Evolutionary conservation across 2,329 filamentous ascomycete species (phyloP).

Genomic region (Aspergillus proliferans): DNA sequence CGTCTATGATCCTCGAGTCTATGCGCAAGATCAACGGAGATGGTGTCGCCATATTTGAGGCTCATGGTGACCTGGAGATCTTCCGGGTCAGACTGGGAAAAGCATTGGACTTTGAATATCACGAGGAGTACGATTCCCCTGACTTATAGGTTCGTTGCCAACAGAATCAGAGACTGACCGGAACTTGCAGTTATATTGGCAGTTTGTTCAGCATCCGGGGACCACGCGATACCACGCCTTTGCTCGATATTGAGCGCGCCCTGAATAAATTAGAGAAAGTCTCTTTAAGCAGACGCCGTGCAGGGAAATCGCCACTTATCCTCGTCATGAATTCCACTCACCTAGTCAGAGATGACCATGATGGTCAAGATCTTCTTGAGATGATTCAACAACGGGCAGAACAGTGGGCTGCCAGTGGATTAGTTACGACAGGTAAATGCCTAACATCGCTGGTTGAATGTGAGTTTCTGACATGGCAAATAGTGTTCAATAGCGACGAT

Average conservation of each 20-base stretch:
- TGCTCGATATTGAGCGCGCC: conserved; percentile 91
- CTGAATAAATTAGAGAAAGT: conserved; percentile 98
- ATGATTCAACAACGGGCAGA: conserved; percentile 92
- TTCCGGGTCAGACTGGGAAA: conserved; percentile 90
- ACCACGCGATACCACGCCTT: conserved; percentile 80
- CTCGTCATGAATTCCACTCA: conserved; percentile 93
- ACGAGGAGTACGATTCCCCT: conserved; percentile 60
- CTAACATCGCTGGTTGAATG: not conserved
- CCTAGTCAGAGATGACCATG: conserved; percentile 81
- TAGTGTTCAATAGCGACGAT: conserved; percentile 93
- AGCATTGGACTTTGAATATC: conserved; percentile 90
- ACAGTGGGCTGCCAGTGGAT: conserved; percentile 86
- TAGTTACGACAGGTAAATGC: conserved; percentile 62
- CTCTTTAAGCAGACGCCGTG: conserved; percentile 59
- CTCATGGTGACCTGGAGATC: conserved; percentile 89
- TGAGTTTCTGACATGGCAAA: conserved; percentile 2
- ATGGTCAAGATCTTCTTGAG: conserved; percentile 88
- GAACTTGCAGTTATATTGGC: conserved; percentile 57
- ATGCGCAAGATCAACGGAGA: conserved; percentile 91
- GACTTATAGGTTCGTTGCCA: too few relatives aligned
- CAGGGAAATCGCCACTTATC: conserved; percentile 65
- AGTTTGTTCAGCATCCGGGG: conserved; percentile 92
- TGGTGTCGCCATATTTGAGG: conserved; percentile 90
- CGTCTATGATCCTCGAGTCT: conserved; percentile 89
- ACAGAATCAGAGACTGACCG: not conserved